Percentiles rank a stretch among this genome's conserved stretches.
Evolutionary conservation across 1,284 basidiomycete genomes (phyloP).

Genomic region (Schizophyllum commune): DNA sequence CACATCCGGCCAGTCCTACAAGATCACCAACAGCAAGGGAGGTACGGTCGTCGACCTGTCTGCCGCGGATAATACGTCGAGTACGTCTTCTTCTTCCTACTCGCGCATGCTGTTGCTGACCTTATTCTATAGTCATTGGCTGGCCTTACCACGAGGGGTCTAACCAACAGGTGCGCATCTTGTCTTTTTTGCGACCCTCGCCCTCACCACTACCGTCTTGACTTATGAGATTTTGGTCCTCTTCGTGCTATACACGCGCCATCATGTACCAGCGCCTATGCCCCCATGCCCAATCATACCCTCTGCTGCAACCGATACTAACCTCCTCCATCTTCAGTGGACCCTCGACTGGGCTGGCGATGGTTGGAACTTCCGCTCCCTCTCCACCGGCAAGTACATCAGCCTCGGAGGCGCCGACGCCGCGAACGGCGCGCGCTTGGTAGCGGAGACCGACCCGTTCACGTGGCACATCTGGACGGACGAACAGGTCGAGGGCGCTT

Average conservation of each 20-base stretch:
- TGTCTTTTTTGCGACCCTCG: not conserved
- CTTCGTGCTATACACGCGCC: too few species aligned
- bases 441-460: constrained; percentile 26
- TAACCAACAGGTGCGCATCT: constrained; percentile 39
- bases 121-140: constrained; percentile 56
- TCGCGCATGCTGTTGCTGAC: too few species aligned
- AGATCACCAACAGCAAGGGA: constrained; percentile 39
- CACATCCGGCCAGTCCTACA: constrained; percentile 29
- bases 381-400: constrained; percentile 32
- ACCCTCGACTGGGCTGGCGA: constrained; percentile 28
- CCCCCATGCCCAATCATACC: too few species aligned
- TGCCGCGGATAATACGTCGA: constrained; percentile 36
- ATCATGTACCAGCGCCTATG: too few species aligned
- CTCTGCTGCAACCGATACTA: too few species aligned
- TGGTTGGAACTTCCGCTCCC: constrained; percentile 36
- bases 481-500: constrained; percentile 13
- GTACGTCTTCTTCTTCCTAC: constrained; percentile 23
- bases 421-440: constrained; percentile 25
- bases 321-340: constrained; percentile 30
- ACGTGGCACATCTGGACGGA: constrained; percentile 37
- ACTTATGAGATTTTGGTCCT: too few species aligned
- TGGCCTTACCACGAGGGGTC: constrained; percentile 31
- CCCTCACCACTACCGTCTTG: not conserved
- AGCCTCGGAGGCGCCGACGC: constrained; percentile 22
- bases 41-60: constrained; percentile 48